Evolutionary conservation across 2,329 filamentous ascomycete species (phyloP).

Genomic region (Aspergillus viridinutans): DNA sequence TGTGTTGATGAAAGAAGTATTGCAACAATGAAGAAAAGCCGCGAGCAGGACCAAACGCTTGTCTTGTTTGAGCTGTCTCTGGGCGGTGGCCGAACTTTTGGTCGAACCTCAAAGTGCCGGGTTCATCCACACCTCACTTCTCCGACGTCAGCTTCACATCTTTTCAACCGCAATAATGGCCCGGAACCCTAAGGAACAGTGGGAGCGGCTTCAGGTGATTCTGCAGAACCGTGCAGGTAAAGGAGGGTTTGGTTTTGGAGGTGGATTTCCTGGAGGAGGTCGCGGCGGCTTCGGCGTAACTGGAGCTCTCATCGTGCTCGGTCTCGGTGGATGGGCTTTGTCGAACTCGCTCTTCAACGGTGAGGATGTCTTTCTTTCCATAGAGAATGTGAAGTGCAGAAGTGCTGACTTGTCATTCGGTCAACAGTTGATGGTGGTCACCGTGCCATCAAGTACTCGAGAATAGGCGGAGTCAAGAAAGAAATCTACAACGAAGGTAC

Average conservation of each 20-base stretch:
- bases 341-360: constrained; percentile 66
- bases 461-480: constrained; percentile 86
- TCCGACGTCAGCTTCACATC: constrained; percentile 18
- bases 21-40: not conserved
- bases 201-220: constrained; percentile 61
- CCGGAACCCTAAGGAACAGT: constrained; percentile 62
- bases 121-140: constrained; percentile 22
- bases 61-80: constrained; percentile 1
- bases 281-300: constrained; percentile 53
- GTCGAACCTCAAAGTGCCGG: constrained; percentile 15
- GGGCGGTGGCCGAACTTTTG: constrained; percentile 28
- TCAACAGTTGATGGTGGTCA: constrained; percentile 86
- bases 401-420: constrained; percentile 11
- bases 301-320: constrained; percentile 52
- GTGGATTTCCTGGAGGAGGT: constrained; percentile 51
- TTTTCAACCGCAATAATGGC: constrained; percentile 35
- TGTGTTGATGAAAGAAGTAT: not conserved
- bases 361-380: constrained; percentile 28
- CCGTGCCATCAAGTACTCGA: constrained; percentile 96
- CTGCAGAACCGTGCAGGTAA: constrained; percentile 50
- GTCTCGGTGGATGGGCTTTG: constrained; percentile 37
- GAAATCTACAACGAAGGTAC: constrained; percentile 94
- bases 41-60: not conserved
- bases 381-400: not conserved
- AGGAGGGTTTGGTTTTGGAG: constrained; percentile 42